Base-by-base conservation (phyloP, 2,329 filamentous ascomycete species). In the Curvularia sp. region DNA sequence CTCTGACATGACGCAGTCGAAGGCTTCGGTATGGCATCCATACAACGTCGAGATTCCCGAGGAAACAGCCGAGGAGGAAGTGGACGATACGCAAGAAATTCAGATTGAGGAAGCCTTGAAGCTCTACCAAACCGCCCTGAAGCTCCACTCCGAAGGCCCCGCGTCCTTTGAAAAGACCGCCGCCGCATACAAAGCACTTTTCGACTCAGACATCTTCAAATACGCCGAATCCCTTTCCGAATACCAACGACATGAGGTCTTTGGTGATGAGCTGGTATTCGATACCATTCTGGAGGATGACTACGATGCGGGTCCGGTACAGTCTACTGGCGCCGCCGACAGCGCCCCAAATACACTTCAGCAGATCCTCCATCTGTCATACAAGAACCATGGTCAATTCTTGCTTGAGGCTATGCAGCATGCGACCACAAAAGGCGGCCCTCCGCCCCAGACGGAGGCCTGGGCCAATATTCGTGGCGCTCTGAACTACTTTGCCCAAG, bases 21-120 rank as follows among this genome's bases (percentile, higher is more conserved):
- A 68, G 33, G 68, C 63, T 26, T 68, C 67, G 4, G 52, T 87
- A 69, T 98, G 96, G 80, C 88, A 89, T 71, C 92, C 94, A 53
- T 88, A 97, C 77, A 99, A 99, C 76, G 87, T 98, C 79, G 93
- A 97, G 78, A 90, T 92, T 9, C 95, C 97, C 79, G 92, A 96
- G 72, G 91, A 92, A 57, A 83, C 89, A 62, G 93, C 89, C 64
- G 93, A 97, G 74, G 92, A 96, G 69, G 93, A 97, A 78, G 83
- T 97, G 72, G 95, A 99, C 76, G 93, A 95, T 70, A 97, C 93
- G 33, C 95, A 94, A 76, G 94, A 98, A 77, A 88, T 99, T 52
- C 93, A 97, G 83, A 94, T 98, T 72, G 95, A 99, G 72, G 95
- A 99, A 80, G 93, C 95, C 48, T 82, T 99, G 62, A 98, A 97